Percentiles rank a stretch among this genome's conserved stretches.
Conservation (phyloP, 164 flowering plant species). For the Euptelea pleiosperma region DNA sequence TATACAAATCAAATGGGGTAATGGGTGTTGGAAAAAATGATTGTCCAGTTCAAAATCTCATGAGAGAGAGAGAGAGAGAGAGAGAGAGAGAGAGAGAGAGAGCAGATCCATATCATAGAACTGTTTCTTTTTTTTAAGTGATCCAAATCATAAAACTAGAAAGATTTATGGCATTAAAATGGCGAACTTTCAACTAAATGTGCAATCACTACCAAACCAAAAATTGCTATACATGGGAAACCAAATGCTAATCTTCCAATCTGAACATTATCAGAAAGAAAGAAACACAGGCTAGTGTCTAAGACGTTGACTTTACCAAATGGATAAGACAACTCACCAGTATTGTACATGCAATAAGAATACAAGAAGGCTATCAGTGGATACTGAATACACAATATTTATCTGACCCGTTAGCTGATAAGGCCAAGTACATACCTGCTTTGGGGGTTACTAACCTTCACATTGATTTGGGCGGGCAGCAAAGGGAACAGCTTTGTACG, state of each 20-base stretch:
- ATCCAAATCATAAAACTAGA: too few species aligned
- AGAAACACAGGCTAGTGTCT: neutral
- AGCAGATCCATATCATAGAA: too few species aligned
- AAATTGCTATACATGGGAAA: neutral
- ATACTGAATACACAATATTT: neutral
- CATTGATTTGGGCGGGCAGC: neutral
- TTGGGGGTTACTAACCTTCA: neutral
- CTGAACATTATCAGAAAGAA: neutral
- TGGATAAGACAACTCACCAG: too few species aligned
- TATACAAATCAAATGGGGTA: too few species aligned
- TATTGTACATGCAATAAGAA: neutral
- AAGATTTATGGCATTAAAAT: too few species aligned
- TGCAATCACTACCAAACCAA: neutral
- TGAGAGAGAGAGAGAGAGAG: too few species aligned
- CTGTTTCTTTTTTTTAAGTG: too few species aligned
- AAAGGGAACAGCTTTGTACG: neutral
- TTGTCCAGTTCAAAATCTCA: too few species aligned
- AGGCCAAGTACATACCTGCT: neutral
- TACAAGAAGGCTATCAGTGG: neutral
- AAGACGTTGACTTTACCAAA: too few species aligned
- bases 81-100: too few species aligned
- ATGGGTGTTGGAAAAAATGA: too few species aligned
- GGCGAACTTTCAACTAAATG: too few species aligned
- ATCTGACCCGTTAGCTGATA: neutral
- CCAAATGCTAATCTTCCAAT: neutral